Evolutionary conservation across 768 basidiomycete species (phyloP), one percentile per base, ranked within the genome.

Genomic region (Chalciporus sphaerocephalus): DNA sequence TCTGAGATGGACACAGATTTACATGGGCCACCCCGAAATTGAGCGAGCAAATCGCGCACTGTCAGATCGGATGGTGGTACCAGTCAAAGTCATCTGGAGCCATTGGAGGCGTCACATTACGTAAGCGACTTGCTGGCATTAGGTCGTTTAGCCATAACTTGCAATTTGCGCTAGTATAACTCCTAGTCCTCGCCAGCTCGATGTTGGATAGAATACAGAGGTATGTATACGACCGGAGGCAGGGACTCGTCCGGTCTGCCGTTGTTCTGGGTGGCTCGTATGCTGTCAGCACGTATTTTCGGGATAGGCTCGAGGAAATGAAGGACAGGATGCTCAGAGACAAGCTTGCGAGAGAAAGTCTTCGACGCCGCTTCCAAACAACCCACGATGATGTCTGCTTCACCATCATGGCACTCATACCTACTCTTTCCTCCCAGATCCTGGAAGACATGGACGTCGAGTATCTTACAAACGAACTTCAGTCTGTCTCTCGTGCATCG

Each of bases 361-460:
- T 93, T 21, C 75, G 79, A 41, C 72, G 80, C 37, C 74, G 92
- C 27, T 94, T 91, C 62, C 71, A 75, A 25, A 81, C 87, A 51
- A 89, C 83, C 20, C 83, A 87, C 53, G 80, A 88, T 47, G 85
- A 92, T 57, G 74, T 79, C 18, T 79, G 84, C 6, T 94, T 81
- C 58, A 91, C 86, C 1, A 70, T 85, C 38, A 79, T 86, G 59
- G 81, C 85, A 0, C 72, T 85, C 32, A 64, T 89, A 15, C 82
- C 84, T 2, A 82, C 83, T 1, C 73, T 91, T 15, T 74, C 79
- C 6, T 68, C 75, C 12, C 80, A 83, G 49, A 72, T 92, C 11
- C 65, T 86, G n/a, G 69, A 73, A 18, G 79, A 78, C 23, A 85
- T 92, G 79, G 81, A 92, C 51, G 85, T 92, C 15, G 89, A 92